These are phyloP conservation scores for Wickerhamiella spandovensis DNA, from an alignment of 805 yeast species.

Conservation along the genomic window DNA sequence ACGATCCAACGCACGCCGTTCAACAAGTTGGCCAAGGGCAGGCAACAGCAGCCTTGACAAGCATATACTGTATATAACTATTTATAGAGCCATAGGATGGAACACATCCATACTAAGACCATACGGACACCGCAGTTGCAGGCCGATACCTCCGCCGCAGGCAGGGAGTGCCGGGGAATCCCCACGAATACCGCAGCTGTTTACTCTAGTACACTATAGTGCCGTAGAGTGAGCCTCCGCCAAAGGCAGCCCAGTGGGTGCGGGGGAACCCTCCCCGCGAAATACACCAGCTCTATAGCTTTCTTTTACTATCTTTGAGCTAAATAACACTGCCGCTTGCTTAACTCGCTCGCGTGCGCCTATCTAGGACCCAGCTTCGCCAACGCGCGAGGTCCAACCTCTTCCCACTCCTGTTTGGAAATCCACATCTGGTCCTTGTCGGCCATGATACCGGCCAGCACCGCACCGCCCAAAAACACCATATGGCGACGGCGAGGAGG, in stretches of 20 bases:
- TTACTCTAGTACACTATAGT: too few relatives aligned
- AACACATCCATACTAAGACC: background rate
- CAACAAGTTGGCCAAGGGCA: background rate
- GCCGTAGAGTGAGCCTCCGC: too few relatives aligned
- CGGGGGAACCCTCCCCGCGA: too few relatives aligned
- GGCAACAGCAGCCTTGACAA: too few relatives aligned
- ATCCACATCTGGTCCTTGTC: conserved; percentile 99
- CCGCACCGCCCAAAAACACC: conserved; percentile 99
- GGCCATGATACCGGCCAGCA: conserved; percentile 93
- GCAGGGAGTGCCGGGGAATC: too few relatives aligned
- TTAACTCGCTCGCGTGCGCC: background rate
- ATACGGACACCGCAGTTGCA: too few relatives aligned
- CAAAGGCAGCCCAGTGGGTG: too few relatives aligned
- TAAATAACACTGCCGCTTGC: background rate
- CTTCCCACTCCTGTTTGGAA: conserved; percentile 93
- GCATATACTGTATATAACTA: background rate
- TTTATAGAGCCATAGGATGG: background rate
- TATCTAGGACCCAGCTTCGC: conserved; percentile 86
- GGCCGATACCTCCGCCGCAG: too few relatives aligned
- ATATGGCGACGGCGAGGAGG: conserved; percentile 98
- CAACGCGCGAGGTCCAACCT: conserved; percentile 78
- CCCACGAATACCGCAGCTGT: too few relatives aligned
- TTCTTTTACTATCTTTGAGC: too few relatives aligned
- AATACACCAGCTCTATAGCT: too few relatives aligned
- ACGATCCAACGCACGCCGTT: conserved; percentile 51